Base-by-base conservation (phyloP, 495 filamentous ascomycete species). In the Neurospora hispaniola region DNA sequence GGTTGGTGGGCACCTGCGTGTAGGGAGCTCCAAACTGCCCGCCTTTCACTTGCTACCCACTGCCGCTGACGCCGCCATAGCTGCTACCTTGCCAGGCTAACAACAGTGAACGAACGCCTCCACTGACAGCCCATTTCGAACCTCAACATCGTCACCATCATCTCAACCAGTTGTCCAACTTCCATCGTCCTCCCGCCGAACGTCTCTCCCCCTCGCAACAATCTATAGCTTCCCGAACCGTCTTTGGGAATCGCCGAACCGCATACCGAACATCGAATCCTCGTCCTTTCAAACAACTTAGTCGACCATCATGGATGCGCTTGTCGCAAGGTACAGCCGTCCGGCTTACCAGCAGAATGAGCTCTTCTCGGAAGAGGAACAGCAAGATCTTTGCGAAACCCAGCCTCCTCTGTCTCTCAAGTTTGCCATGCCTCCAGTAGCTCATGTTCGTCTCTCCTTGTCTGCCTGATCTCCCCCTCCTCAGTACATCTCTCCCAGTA, bases 381-480 rank as follows among this genome's bases (percentile, higher is more conserved):
- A 94, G 80, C 84, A 89, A 77, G 92, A 96, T 78, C 86, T 92
- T 76, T 86, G 83, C 78, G 85, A 88, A 75, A 85, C 88, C 71
- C 87, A 90, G 74, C 88, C 93, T 76, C 81, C 79, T 66, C 83
- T 97, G 74, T 93, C 92, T 23, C 89, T 97, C 75, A 94, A 92
- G 81, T 99, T 99, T 82, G 89, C 91, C 76, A 90, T 99, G 81
- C 96, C 96, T 71, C 95, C 96, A n/a, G 89, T 98, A 82, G 89
- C 92, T 73, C 92, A 96, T 79, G 94, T 98, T 85, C 81, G 90
- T 80, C 62, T 46, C 54, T 48, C 40, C 39, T 46, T 69, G 42
- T 40, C 70, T 62, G 38, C 41, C 23, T 71, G 9, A 43, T 39
- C 12, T 5, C 69, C 38, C n/a, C 14, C 44, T 16, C 16, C 54